These are phyloP conservation scores for Dicorynia guianensis DNA, from an alignment of 306 rosid species.

Conservation along the genomic window DNA sequence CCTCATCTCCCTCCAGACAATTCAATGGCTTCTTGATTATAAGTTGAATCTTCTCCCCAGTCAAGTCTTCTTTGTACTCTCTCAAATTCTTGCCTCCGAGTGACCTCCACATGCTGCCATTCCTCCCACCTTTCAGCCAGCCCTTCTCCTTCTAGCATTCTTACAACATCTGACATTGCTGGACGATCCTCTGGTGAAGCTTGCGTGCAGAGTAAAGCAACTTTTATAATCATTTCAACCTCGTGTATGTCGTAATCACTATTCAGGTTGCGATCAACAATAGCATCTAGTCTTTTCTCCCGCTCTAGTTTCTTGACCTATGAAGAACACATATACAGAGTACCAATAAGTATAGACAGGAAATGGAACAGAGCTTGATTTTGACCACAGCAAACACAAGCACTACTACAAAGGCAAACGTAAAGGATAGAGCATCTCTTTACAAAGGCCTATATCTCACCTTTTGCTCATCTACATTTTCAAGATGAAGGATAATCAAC, in stretches of 20 bases:
- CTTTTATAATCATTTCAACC: constrained; percentile 95
- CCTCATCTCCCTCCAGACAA: constrained; percentile 91
- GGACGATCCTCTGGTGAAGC: constrained; percentile 96
- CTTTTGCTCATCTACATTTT: neutral
- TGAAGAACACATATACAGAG: constrained; percentile 26
- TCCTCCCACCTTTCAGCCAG: constrained; percentile 99
- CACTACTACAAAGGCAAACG: neutral
- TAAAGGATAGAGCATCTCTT: neutral
- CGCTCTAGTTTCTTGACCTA: constrained; percentile 96
- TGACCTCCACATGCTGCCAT: constrained; percentile 94
- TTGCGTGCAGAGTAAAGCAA: constrained; percentile 95
- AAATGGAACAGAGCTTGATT: neutral
- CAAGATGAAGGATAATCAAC: neutral
- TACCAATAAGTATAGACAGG: constrained; percentile 25
- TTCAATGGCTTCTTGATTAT: constrained; percentile 92
- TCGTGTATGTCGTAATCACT: constrained; percentile 69
- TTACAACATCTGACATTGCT: constrained; percentile 91
- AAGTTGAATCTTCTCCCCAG: constrained; percentile 95
- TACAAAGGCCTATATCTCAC: neutral
- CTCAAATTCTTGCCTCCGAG: constrained; percentile 86
- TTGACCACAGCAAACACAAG: constrained; percentile 27
- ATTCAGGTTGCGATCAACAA: constrained; percentile 80
- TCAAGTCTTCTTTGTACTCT: constrained; percentile 93
- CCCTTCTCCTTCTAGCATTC: constrained; percentile 99
- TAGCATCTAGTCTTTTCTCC: constrained; percentile 77